Evolutionary conservation across 78 protist species (phyloP).

Genomic region (Dictyostelium capitatum): DNA sequence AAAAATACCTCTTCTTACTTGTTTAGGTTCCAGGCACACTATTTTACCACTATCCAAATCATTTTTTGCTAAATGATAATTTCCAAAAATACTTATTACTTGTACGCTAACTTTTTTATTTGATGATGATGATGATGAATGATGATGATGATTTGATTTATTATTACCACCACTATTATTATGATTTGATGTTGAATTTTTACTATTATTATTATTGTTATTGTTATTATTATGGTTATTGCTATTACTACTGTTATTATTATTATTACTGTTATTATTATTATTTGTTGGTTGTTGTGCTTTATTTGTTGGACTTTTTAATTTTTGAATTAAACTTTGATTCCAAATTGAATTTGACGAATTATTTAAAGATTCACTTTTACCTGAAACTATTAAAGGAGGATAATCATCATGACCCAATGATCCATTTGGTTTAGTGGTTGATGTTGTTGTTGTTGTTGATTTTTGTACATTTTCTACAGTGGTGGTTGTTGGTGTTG

Average conservation of each 20-base stretch:
- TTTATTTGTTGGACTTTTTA: not conserved
- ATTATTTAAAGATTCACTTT: not conserved
- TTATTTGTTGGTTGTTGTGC: not conserved
- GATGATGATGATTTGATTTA: not conserved
- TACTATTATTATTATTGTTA: not conserved
- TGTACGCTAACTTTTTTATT: not conserved
- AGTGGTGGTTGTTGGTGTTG: not conserved
- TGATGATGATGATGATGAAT: not conserved
- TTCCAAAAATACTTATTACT: conserved; percentile 68
- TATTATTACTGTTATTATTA: not conserved
- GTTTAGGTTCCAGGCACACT: conserved; percentile 41
- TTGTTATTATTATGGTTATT: not conserved
- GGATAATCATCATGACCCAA: not conserved
- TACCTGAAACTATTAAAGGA: not conserved
- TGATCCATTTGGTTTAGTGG: not conserved
- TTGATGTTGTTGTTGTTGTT: not conserved
- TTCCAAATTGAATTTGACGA: not conserved
- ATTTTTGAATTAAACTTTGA: conserved; percentile 30
- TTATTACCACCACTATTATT: not conserved
- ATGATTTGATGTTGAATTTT: not conserved
- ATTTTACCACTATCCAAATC: conserved; percentile 44
- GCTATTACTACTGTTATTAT: not conserved
- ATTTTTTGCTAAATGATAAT: conserved; percentile 50
- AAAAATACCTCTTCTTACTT: conserved; percentile 79
- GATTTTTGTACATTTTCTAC: conserved; percentile 7